Base-by-base conservation (phyloP, 2,329 filamentous ascomycete species). In the Dactylellina haptotyla region DNA sequence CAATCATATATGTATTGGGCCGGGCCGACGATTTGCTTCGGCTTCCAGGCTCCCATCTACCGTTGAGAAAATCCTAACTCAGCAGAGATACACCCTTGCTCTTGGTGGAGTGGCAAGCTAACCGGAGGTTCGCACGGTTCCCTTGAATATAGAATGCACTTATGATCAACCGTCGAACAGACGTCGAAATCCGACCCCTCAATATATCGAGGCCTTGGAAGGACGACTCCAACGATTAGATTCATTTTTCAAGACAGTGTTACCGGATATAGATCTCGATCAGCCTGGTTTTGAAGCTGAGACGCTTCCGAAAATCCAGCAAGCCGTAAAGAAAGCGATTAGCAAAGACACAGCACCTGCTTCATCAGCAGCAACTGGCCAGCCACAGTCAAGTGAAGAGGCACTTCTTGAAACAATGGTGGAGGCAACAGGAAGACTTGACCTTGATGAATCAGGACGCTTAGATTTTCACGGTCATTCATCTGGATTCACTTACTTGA, bases 381-480 rank as follows among this genome's bases (percentile, higher is more conserved):
- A 76, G 3, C 80, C 79, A 51, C 79, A 80, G 8, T 78, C 81
- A 54, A 81, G 83, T 48, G 85, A 85, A 46, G 92, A 94, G 76
- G 87, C 87, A 9, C 87, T 94, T 76, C 84, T 99, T 25, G 89
- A 94, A 79, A 96, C 93, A 26, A 98, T 99, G 94, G 93, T 98
- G 67, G 91, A 94, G 79, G 91, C 91, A 43, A 92, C 94, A 1
- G 95, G 94, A 34, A 91, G 93, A 79, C 85, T 99, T 16, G 94
- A 98, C 78, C 85, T 98, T 32, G 93, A 96, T 78, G 94, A 98
- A 77, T 88, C 89, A 77, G 94, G 94, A 43, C 88, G 95, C 77
- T 96, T 93, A 88, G 93, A 98, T 81, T 99, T 97, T 78, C 92
- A 96, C 79, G 95, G 95, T 51, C 90, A 91, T 75, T 97, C 94